These are phyloP conservation scores for Thymus mandschuricus DNA, from an alignment of 257 asterid species.

Conservation along the genomic window DNA sequence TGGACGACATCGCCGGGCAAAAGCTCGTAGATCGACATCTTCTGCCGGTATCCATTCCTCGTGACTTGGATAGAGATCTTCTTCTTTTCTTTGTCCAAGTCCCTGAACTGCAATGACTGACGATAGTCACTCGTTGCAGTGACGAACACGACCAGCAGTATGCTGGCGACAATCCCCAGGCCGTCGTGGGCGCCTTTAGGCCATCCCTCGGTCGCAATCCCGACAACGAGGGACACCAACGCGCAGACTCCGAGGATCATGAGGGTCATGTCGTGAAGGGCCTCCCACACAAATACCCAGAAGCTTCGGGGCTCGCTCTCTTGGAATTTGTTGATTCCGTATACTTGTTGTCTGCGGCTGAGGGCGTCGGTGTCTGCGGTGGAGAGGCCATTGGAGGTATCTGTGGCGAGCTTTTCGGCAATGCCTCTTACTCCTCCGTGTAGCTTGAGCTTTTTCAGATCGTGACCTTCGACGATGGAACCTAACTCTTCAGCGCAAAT, in stretches of 20 bases:
- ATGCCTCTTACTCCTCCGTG: conserved; percentile 77
- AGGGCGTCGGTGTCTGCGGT: conserved; percentile 46
- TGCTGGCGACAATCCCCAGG: conserved; percentile 85
- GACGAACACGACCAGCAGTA: conserved; percentile 76
- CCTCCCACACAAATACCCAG: conserved; percentile 82
- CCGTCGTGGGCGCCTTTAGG: conserved; percentile 94
- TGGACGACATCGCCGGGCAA: conserved; percentile 86
- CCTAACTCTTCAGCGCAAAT: conserved; percentile 81
- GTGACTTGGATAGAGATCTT: conserved; percentile 83
- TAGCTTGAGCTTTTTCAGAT: conserved; percentile 55
- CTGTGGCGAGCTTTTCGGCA: conserved; percentile 60
- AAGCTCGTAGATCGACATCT: conserved; percentile 76
- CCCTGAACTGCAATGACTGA: conserved; percentile 81
- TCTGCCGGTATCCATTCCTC: conserved; percentile 75
- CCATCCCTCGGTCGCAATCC: conserved; percentile 93
- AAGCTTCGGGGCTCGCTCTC: conserved; percentile 59
- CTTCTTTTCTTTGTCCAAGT: conserved; percentile 85
- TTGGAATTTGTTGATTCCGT: conserved; percentile 69
- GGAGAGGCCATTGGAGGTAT: conserved; percentile 52
- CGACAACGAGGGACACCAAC: conserved; percentile 70
- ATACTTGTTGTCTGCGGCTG: conserved; percentile 52
- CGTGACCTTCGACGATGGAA: conserved; percentile 76
- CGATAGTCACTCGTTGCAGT: conserved; percentile 89
- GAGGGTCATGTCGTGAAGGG: conserved; percentile 90
- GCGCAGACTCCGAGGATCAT: conserved; percentile 93